Percentiles rank a stretch among this genome's conserved stretches.
Evolutionary conservation across 2,329 filamentous ascomycete genomes (phyloP).

Genomic region (Fulvia fulva): DNA sequence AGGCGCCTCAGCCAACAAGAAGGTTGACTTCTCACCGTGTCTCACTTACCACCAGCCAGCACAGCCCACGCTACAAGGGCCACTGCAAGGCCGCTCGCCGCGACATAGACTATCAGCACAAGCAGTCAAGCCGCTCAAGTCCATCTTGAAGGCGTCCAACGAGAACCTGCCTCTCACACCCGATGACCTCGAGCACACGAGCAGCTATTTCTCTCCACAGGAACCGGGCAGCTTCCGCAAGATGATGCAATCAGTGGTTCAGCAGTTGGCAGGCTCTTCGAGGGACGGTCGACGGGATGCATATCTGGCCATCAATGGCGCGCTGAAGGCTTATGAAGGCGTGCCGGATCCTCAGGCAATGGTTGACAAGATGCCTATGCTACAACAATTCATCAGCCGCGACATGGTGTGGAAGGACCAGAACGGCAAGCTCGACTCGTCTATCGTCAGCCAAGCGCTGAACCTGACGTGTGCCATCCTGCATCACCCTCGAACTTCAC

Average conservation of each 20-base stretch:
- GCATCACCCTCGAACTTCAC: conserved; percentile 63
- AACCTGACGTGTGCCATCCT: conserved; percentile 74
- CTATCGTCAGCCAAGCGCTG: conserved; percentile 72
- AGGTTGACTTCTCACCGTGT: conserved; percentile 60
- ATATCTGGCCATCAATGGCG: conserved; percentile 73
- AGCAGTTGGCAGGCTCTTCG: conserved; percentile 73
- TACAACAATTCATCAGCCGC: conserved; percentile 78
- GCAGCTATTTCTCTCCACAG: conserved; percentile 42
- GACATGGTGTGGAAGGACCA: conserved; percentile 65
- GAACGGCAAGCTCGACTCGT: conserved; percentile 52
- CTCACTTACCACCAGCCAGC: conserved; percentile 45
- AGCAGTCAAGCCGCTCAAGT: conserved; percentile 58
- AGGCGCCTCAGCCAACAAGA: conserved; percentile 45
- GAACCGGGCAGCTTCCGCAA: conserved; percentile 61
- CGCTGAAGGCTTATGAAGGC: conserved; percentile 76
- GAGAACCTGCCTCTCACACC: conserved; percentile 35
- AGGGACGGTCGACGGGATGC: conserved; percentile 74
- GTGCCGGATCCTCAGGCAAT: conserved; percentile 71
- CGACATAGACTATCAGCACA: conserved; percentile 41
- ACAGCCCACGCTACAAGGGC: conserved; percentile 30
- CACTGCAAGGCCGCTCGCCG: conserved; percentile 37
- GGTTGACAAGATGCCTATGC: conserved; percentile 68
- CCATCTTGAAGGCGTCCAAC: conserved; percentile 73
- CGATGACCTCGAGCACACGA: conserved; percentile 38
- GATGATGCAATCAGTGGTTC: conserved; percentile 81